These are phyloP conservation scores for Pogostemon cablin DNA, from an alignment of 257 asterid genomes.

Conservation along the genomic window DNA sequence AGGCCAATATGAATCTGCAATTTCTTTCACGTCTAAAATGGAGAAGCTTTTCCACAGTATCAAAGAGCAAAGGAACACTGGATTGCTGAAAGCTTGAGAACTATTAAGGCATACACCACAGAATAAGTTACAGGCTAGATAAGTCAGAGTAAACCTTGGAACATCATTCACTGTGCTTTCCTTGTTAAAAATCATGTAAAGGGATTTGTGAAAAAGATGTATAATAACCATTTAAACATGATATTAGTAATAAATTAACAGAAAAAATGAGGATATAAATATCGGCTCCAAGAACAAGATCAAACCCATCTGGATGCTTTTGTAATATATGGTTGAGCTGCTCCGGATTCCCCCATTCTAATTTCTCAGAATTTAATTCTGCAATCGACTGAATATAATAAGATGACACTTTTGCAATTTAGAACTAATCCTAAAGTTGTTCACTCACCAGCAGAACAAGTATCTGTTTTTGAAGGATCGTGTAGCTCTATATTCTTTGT, in stretches of 20 bases:
- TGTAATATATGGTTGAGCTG: conserved; percentile 64
- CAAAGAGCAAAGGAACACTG: conserved; percentile 75
- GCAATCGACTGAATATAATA: conserved; percentile 35
- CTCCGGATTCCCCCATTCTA: conserved; percentile 88
- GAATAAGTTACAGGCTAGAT: not conserved
- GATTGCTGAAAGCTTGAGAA: conserved; percentile 87
- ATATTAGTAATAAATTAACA: conserved; percentile 22
- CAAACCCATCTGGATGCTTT: conserved; percentile 71
- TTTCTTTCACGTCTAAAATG: conserved; percentile 40
- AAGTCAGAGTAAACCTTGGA: not conserved
- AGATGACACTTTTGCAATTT: conserved; percentile 23
- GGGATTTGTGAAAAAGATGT: too few relatives aligned
- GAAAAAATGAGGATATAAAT: conserved; percentile 72
- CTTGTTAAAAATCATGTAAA: not conserved
- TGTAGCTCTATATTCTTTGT: conserved; percentile 67
- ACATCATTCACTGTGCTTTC: not conserved
- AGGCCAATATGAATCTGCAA: conserved; percentile 80
- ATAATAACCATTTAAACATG: conserved; percentile 1
- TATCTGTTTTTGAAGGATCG: conserved; percentile 40
- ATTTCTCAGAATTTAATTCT: conserved; percentile 67
- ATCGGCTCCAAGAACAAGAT: conserved; percentile 95
- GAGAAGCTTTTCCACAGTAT: conserved; percentile 72
- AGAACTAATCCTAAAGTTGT: conserved; percentile 20
- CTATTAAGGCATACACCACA: conserved; percentile 50
- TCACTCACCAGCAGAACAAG: conserved; percentile 54